These are phyloP conservation scores for Raphidocelis subcapitata DNA, from an alignment of 139 green algal species.

Conservation along the genomic window DNA sequence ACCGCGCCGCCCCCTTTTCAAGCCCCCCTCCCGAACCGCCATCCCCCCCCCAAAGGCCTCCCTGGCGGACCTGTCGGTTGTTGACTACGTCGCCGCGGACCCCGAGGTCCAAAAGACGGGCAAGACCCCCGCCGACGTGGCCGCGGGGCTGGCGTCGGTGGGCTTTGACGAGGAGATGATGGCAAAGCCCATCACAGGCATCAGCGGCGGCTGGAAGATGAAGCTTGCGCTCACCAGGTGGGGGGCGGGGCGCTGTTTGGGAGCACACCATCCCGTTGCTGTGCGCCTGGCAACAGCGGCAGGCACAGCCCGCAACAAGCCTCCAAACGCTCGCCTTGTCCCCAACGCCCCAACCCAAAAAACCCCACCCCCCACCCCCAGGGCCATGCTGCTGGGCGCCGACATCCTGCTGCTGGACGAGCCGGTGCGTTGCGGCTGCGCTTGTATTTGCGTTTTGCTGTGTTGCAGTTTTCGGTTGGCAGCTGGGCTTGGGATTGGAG, in stretches of 20 bases:
- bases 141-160: constrained; percentile 63
- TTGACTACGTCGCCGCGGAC: constrained; percentile 41
- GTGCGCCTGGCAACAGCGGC: constrained; percentile 29
- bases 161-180: constrained; percentile 77
- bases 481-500: not conserved
- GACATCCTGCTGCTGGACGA: constrained; percentile 90
- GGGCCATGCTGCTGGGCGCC: constrained; percentile 74
- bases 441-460: not conserved
- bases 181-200: constrained; percentile 33
- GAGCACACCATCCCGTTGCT: not conserved
- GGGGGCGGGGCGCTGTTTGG: not conserved
- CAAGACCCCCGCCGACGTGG: constrained; percentile 44
- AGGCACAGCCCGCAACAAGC: too few relatives aligned
- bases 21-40: not conserved
- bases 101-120: constrained; percentile 36
- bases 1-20: not conserved
- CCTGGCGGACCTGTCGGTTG: constrained; percentile 32
- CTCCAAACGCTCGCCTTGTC: too few relatives aligned
- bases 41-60: constrained; percentile 11
- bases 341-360: too few relatives aligned
- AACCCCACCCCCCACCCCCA: not conserved
- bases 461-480: not conserved
- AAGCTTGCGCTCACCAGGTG: constrained; percentile 74
- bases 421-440: constrained; percentile 2
- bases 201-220: constrained; percentile 83